These are phyloP conservation scores for Globisporangium nodosum DNA, from an alignment of 352 stramenopile species.

Conservation along the genomic window DNA sequence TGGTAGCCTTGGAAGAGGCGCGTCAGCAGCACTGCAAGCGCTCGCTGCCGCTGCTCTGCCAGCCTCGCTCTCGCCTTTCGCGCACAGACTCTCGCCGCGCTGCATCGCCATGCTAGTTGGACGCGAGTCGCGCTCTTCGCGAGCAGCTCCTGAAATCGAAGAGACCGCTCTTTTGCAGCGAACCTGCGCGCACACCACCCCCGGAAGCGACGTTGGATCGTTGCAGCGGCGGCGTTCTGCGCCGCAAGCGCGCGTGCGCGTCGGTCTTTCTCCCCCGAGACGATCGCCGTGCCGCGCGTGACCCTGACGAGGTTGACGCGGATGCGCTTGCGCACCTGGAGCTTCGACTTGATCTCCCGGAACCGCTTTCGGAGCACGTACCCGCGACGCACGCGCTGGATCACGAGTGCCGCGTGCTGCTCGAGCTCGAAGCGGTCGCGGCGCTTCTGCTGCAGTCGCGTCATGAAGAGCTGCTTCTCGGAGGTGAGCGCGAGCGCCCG, in stretches of 20 bases:
- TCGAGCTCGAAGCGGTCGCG: conserved; percentile 29
- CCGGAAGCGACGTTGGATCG: conserved; percentile 35
- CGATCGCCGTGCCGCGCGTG: conserved; percentile 55
- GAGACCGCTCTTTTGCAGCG: conserved; percentile 23
- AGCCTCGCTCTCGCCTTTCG: conserved; percentile 24
- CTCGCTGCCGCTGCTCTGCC: conserved; percentile 18
- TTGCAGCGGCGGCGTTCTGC: conserved; percentile 19
- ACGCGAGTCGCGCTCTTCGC: conserved; percentile 16
- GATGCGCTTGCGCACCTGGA: conserved; percentile 62
- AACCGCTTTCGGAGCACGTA: conserved; percentile 46
- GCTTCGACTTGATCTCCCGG: conserved; percentile 34
- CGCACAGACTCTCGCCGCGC: conserved; percentile 14
- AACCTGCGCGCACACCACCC: conserved; percentile 21
- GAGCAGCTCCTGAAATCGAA: conserved; percentile 20
- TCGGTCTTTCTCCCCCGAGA: conserved; percentile 55
- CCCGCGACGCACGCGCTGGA: conserved; percentile 55
- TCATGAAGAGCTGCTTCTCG: conserved; percentile 48
- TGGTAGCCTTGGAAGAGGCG: conserved; percentile 44
- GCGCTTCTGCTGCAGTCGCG: conserved; percentile 23
- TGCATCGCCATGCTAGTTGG: conserved; percentile 33
- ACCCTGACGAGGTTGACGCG: conserved; percentile 51
- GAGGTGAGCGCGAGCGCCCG: conserved; percentile 27
- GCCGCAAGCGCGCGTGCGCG: conserved; percentile 16
- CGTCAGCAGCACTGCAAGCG: conserved; percentile 17
- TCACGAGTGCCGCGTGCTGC: conserved; percentile 31